Conservation (phyloP, 371 early-diverging fungal genomes). For the Syncephalastrum sp. region DNA sequence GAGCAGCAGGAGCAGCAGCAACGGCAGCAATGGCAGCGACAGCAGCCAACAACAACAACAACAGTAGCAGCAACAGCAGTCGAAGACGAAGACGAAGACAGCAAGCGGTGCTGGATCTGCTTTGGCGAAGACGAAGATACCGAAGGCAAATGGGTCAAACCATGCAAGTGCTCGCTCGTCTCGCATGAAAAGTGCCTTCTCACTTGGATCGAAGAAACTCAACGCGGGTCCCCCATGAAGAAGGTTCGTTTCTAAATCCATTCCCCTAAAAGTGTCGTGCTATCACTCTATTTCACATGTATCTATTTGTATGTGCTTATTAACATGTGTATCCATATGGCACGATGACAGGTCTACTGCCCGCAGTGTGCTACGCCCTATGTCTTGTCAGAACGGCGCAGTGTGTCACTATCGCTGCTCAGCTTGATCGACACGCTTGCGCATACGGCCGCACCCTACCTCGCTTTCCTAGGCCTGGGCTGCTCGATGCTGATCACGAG, state of each 20-base stretch:
- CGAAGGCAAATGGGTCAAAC: slow-evolving; percentile 65
- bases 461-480: slow-evolving; percentile 64
- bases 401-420: slow-evolving; percentile 49
- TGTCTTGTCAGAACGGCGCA: slow-evolving; percentile 54
- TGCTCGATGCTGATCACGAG: slow-evolving; percentile 57
- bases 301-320: background rate
- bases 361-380: slow-evolving; percentile 77
- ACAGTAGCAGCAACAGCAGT: background rate
- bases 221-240: slow-evolving; percentile 54
- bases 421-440: slow-evolving; percentile 54
- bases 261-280: background rate
- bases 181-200: slow-evolving; percentile 75
- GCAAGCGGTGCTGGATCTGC: slow-evolving; percentile 61
- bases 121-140: slow-evolving; percentile 65
- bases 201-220: slow-evolving; percentile 76
- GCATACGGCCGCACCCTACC: slow-evolving; percentile 63
- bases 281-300: too few relatives aligned
- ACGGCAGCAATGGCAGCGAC: background rate
- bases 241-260: slow-evolving; percentile 31
- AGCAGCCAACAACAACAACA: background rate
- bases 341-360: slow-evolving; percentile 55
- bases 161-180: slow-evolving; percentile 73
- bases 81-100: slow-evolving; percentile 3
- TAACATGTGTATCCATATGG: too few relatives aligned
- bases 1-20: too few relatives aligned